phyloP scores from a whole-genome alignment of 192 early-diverging fungal species.

The Thamnidium elegans region DNA sequence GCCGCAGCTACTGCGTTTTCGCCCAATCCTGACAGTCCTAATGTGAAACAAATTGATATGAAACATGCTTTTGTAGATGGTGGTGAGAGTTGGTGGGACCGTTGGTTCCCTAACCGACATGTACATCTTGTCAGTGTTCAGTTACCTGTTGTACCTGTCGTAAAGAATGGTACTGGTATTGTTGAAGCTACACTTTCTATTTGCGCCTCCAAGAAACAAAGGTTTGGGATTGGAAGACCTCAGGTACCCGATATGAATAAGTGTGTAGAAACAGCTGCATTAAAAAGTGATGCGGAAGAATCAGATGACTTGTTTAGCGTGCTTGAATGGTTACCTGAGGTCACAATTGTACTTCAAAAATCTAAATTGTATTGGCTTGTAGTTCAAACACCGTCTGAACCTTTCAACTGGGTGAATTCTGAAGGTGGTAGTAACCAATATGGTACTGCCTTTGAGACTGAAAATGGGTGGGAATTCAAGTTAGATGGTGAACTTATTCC shows the following conservation, averaged over 20 bases:
- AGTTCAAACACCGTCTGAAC: slow-evolving; percentile 5
- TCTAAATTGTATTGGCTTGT: slow-evolving; percentile 10
- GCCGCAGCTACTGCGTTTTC: slow-evolving; percentile 17
- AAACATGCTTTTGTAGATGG: too few relatives aligned
- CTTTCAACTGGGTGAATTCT: slow-evolving; percentile 5
- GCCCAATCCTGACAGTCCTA: background rate
- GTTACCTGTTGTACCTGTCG: background rate
- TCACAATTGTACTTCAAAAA: slow-evolving; percentile 8
- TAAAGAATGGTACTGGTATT: background rate
- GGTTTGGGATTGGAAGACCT: too few relatives aligned
- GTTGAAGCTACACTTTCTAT: slow-evolving; percentile 8
- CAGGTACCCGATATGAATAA: slow-evolving; percentile 1
- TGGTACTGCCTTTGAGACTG: slow-evolving; percentile 3
- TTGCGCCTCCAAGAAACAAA: background rate
- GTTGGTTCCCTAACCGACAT: slow-evolving; percentile 11
- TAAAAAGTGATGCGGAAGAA: slow-evolving; percentile 1
- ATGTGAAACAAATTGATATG: background rate
- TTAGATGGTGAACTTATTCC: slow-evolving; percentile 1
- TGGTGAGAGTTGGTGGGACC: slow-evolving; percentile 23
- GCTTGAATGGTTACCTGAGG: slow-evolving; percentile 16
- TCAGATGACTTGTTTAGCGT: background rate
- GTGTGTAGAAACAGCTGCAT: slow-evolving; percentile 3
- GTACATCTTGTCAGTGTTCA: slow-evolving; percentile 14
- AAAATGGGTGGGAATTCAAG: slow-evolving; percentile 8
- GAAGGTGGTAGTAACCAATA: background rate